Percentiles rank a stretch among this genome's conserved stretches.
These are phyloP conservation scores for Orbilia blumenaviensis DNA, from an alignment of 2,329 filamentous ascomycete genomes.

Conservation along the genomic window DNA sequence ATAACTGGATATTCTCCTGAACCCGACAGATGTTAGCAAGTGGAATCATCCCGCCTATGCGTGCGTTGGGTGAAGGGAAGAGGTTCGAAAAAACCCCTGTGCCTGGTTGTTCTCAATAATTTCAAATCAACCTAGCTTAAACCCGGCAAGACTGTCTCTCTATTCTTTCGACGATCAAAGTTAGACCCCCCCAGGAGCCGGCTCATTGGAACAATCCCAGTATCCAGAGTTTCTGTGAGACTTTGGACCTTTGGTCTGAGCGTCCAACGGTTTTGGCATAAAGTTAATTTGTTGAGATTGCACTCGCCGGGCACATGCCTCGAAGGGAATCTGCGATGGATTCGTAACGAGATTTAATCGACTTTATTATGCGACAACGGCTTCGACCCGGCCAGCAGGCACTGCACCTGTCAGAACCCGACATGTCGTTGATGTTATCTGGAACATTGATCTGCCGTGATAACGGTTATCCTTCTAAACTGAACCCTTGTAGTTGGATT, in stretches of 20 bases:
- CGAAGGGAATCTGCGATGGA: slow-evolving; percentile 23
- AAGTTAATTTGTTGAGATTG: slow-evolving; percentile 42
- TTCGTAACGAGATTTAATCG: slow-evolving; percentile 37
- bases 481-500: slow-evolving; percentile 45
- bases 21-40: slow-evolving; percentile 24
- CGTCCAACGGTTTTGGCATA: slow-evolving; percentile 47
- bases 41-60: slow-evolving; percentile 27
- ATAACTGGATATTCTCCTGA: slow-evolving; percentile 30
- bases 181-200: slow-evolving; percentile 38
- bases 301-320: slow-evolving; percentile 32
- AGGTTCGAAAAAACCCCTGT: slow-evolving; percentile 34
- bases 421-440: slow-evolving; percentile 36
- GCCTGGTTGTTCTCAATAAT: slow-evolving; percentile 50
- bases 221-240: slow-evolving; percentile 35
- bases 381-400: slow-evolving; percentile 28
- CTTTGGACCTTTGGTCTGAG: slow-evolving; percentile 41
- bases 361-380: slow-evolving; percentile 26
- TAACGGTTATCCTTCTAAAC: slow-evolving; percentile 30
- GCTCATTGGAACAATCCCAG: slow-evolving; percentile 44
- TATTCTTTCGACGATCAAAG: slow-evolving; percentile 34
- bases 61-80: slow-evolving; percentile 28
- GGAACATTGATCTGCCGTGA: slow-evolving; percentile 39
- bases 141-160: slow-evolving; percentile 26
- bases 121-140: slow-evolving; percentile 46
- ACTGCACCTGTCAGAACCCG: slow-evolving; percentile 26